These are phyloP conservation scores for Leucosporidium creatinivorum DNA, from an alignment of 768 basidiomycete genomes.

Conservation along the genomic window DNA sequence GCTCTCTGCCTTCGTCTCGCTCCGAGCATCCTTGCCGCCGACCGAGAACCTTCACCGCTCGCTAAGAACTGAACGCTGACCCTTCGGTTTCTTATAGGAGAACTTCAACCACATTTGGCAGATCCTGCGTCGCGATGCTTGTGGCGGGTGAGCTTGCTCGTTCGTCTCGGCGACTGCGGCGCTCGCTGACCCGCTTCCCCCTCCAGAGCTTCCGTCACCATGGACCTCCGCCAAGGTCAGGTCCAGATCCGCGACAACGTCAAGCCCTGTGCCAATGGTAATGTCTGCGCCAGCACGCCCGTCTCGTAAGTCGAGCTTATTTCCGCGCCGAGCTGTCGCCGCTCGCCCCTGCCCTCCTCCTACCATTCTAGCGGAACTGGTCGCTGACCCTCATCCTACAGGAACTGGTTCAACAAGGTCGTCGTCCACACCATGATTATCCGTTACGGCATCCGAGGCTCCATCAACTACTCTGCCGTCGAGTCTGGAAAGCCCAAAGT, in stretches of 20 bases:
- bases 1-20: too few relatives aligned
- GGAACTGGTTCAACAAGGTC: not conserved
- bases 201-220: not conserved
- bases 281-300: not conserved
- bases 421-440: not conserved
- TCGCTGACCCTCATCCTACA: too few relatives aligned
- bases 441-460: slow-evolving; percentile 2
- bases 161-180: not conserved
- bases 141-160: slow-evolving; percentile 1
- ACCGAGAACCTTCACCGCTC: too few relatives aligned
- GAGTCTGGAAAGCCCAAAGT: not conserved
- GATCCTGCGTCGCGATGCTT: slow-evolving; percentile 4
- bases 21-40: too few relatives aligned
- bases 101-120: slow-evolving; percentile 11
- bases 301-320: not conserved
- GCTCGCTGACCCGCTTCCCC: not conserved
- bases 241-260: not conserved
- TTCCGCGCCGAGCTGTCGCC: not conserved
- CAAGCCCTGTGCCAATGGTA: not conserved
- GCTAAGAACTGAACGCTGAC: not conserved
- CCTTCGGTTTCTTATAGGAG: not conserved
- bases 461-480: slow-evolving; percentile 5
- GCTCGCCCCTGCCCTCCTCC: not conserved
- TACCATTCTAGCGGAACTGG: too few relatives aligned
- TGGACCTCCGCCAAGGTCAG: not conserved